These are phyloP conservation scores for Sporothrix dimorphospora DNA, from an alignment of 2,329 filamentous ascomycete genomes.

Conservation along the genomic window DNA sequence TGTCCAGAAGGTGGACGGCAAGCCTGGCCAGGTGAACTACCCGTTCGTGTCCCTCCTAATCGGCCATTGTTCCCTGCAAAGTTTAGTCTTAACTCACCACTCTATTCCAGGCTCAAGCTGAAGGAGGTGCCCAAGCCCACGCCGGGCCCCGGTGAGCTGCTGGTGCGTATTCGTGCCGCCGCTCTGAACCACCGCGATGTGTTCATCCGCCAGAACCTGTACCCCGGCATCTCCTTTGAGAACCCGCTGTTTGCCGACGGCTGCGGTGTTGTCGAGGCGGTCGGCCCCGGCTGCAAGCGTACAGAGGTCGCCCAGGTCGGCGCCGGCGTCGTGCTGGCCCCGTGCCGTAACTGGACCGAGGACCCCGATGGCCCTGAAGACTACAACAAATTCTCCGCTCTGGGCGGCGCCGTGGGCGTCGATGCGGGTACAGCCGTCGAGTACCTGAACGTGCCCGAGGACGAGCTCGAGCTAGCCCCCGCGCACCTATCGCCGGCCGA, in stretches of 20 bases:
- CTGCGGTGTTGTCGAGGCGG: constrained; percentile 69
- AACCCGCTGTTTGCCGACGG: constrained; percentile 83
- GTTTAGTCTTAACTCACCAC: background rate
- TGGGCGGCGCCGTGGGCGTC: constrained; percentile 69
- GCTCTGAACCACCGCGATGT: constrained; percentile 94
- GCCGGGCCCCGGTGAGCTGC: constrained; percentile 68
- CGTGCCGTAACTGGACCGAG: constrained; percentile 75
- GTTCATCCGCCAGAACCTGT: constrained; percentile 90
- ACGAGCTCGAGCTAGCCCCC: constrained; percentile 77
- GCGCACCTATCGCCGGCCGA: constrained; percentile 71
- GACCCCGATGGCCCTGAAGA: constrained; percentile 75
- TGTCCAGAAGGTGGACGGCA: constrained; percentile 68
- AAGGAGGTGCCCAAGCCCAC: constrained; percentile 64
- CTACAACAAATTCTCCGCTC: constrained; percentile 59
- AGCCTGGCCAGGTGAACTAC: constrained; percentile 87
- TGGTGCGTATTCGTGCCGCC: constrained; percentile 75
- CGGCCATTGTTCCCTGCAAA: background rate
- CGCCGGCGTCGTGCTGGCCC: constrained; percentile 77
- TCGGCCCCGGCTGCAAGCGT: constrained; percentile 53
- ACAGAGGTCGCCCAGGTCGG: constrained; percentile 53
- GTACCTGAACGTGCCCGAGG: constrained; percentile 67
- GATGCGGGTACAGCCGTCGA: constrained; percentile 75
- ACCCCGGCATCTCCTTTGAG: constrained; percentile 80
- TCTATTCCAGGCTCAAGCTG: constrained; percentile 56
- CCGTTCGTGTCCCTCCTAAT: constrained; percentile 54